Conservation (phyloP, 2,329 filamentous ascomycete species). For the Zymoseptoria passerinii region DNA sequence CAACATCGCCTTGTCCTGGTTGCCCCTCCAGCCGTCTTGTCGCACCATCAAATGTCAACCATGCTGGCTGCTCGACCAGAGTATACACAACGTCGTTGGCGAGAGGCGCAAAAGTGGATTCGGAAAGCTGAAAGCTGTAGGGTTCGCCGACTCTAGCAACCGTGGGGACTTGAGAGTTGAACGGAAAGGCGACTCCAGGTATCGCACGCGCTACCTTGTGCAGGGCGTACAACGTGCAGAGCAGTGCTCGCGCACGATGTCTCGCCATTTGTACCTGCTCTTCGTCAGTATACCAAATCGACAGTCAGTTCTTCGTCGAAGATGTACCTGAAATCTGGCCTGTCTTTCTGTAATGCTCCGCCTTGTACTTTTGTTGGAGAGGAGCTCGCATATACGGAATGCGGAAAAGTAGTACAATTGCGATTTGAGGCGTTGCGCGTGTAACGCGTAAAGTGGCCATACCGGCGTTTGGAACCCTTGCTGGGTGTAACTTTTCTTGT, state of each 20-base stretch:
- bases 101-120: conserved; percentile 62
- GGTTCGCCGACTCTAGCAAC: conserved; percentile 60
- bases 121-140: conserved; percentile 65
- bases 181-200: conserved; percentile 52
- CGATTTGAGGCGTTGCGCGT: conserved; percentile 13
- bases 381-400: conserved; percentile 6
- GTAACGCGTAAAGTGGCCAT: conserved; percentile 18
- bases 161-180: conserved; percentile 77
- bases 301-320: not conserved
- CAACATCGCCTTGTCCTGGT: conserved; percentile 50
- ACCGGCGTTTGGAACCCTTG: conserved; percentile 14
- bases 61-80: conserved; percentile 57
- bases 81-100: conserved; percentile 54
- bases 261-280: conserved; percentile 3
- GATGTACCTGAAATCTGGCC: not conserved
- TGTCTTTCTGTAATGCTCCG: conserved; percentile 1
- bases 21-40: conserved; percentile 63
- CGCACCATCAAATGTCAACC: conserved; percentile 63
- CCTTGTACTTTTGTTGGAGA: conserved; percentile 5
- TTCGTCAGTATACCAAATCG: not conserved
- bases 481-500: conserved; percentile 16
- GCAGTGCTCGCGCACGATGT: conserved; percentile 8
- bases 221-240: conserved; percentile 13
- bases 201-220: conserved; percentile 16
- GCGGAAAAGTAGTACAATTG: conserved; percentile 7